phyloP scores from a whole-genome alignment of 2,329 filamentous ascomycete species.

The Sphaerulina populicola region DNA sequence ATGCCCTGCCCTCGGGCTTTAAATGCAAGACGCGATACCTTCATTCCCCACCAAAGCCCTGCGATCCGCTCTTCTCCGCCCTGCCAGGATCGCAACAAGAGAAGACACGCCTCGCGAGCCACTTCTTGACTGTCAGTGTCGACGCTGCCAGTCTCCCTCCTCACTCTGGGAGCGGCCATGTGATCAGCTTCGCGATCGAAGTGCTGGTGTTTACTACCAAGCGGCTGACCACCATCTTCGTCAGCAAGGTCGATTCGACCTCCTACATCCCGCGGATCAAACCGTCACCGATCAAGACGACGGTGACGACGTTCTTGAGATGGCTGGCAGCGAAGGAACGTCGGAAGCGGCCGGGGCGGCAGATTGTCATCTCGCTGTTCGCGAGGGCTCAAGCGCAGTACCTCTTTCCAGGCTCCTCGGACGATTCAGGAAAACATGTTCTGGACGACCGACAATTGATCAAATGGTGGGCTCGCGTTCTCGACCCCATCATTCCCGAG shows the following conservation, averaged over 20 bases:
- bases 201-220: slow-evolving; percentile 76
- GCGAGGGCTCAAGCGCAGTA: slow-evolving; percentile 89
- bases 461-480: slow-evolving; percentile 87
- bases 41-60: slow-evolving; percentile 70
- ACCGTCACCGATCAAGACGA: slow-evolving; percentile 63
- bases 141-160: slow-evolving; percentile 22
- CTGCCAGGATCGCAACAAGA: slow-evolving; percentile 64
- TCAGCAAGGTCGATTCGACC: slow-evolving; percentile 94
- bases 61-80: slow-evolving; percentile 68
- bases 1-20: slow-evolving; percentile 45
- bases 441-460: slow-evolving; percentile 83
- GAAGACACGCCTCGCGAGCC: slow-evolving; percentile 76
- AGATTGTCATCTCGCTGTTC: slow-evolving; percentile 75
- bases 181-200: slow-evolving; percentile 77
- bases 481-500: slow-evolving; percentile 62
- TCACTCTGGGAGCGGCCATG: slow-evolving; percentile 34
- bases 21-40: slow-evolving; percentile 72
- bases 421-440: slow-evolving; percentile 80
- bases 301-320: slow-evolving; percentile 66
- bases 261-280: slow-evolving; percentile 66
- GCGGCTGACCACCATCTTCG: slow-evolving; percentile 76
- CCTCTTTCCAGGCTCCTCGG: slow-evolving; percentile 82
- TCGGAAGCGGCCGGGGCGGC: slow-evolving; percentile 35
- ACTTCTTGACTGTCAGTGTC: slow-evolving; percentile 57
- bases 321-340: slow-evolving; percentile 60